Percentiles rank a stretch among this genome's conserved stretches.
Evolutionary conservation across 169 alveolate genomes (phyloP).

Genomic region (Eimeria acervulina): DNA sequence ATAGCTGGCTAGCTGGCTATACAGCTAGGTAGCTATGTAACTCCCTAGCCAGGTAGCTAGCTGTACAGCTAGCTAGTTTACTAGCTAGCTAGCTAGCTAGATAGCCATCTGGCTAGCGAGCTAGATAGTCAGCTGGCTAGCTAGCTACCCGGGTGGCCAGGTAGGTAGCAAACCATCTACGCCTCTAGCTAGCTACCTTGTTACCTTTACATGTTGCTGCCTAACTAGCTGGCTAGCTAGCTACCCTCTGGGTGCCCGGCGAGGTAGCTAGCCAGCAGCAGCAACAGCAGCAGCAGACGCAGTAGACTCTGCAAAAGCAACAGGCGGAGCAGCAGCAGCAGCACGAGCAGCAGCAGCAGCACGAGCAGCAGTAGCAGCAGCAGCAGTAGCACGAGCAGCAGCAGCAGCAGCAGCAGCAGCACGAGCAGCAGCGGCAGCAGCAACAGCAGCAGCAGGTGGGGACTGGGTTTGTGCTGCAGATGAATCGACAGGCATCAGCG

Average conservation of each 20-base stretch:
- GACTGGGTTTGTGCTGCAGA: constrained; percentile 28
- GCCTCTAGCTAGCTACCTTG: not conserved
- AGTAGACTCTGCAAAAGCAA: not conserved
- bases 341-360: not conserved
- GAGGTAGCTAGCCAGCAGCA: not conserved
- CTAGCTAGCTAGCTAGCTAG: not conserved
- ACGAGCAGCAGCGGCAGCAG: not conserved
- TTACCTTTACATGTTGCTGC: not conserved
- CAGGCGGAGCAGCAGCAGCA: not conserved
- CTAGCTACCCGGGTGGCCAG: not conserved
- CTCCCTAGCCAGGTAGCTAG: not conserved
- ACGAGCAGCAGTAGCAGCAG: not conserved
- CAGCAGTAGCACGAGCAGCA: no score
- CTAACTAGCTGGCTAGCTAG: not conserved
- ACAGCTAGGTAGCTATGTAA: not conserved
- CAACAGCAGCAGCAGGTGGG: constrained; percentile 8
- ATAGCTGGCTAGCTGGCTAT: no score
- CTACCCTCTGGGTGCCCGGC: no score
- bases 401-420: not conserved
- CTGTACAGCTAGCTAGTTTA: no score
- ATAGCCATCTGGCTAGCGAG: not conserved
- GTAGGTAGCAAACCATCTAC: not conserved
- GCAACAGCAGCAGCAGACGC: not conserved
- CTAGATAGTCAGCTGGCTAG: not conserved
- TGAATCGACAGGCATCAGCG: constrained; percentile 31